Base-by-base conservation (phyloP, 2,329 filamentous ascomycete species). In the Aspergillus puulaauensis region DNA sequence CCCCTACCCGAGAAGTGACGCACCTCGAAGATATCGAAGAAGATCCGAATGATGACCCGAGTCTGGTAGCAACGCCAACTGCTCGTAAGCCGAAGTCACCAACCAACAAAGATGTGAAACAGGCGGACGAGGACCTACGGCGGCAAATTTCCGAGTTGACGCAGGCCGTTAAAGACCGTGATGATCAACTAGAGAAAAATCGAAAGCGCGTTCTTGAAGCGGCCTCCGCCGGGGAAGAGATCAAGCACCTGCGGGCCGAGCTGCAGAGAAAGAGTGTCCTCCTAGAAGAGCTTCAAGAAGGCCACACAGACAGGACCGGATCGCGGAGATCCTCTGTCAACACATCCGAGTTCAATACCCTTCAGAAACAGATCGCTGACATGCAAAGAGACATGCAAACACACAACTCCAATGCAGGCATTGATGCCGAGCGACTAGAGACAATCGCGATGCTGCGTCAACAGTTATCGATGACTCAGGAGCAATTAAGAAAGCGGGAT, bases 21-120 rank as follows among this genome's bases (percentile, higher is more conserved):
- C 71, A 72, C 19, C 57, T 76, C 8, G 73, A 75, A 52, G 68
- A 70, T 27, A 74, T 75, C 19, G 71, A 75, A 51, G 74, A 76
- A 54, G 65, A 69, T 27, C 66, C 71, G 1, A 62, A 66, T 17
- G 61, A 64, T 15, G 51, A 46, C 35, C 35, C 24, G 50, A 50
- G 50, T 49, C 52, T 58, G 39, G 60, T 60, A 6, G 54, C 56
- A 9, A 72, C 73, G 2, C 72, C 70, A 6, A 68, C 71, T 3
- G 60, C 66, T 19, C 64, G 64, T 2, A 70, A 62, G 50, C 55
- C 59, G 43, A 68, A 64, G 35, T 56, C 54, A 40, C 64, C 60
- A 12, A 58, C 61, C 21, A 63, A 57, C 37, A 58, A 63, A 19
- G 58, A 57, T 23, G 56, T 58, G 14, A 55, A 65, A 31, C 59